Evolutionary conservation across 2,329 filamentous ascomycete genomes (phyloP), one percentile per base, ranked within the genome.

Genomic region (Stachybotrys chlorohalonatus): DNA sequence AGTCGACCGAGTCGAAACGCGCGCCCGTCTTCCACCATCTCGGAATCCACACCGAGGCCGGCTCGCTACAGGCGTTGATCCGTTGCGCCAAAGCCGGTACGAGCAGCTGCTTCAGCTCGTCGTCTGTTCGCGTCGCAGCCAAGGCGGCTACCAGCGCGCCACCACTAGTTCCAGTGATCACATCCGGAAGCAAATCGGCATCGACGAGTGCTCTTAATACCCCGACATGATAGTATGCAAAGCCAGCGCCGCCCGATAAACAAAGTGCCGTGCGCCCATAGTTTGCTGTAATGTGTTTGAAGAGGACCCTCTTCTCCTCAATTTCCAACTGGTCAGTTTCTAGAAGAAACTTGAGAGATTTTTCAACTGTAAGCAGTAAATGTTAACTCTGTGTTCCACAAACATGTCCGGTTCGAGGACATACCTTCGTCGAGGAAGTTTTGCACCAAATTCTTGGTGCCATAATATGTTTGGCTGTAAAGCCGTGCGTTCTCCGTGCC

Each of bases 391-490:
- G 9, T 9, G 36, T 9, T 42, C 36, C 36, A 9, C 36, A 42
- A 42, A 13, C 36, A 9, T 42, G 36, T 42, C 13, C 8, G 13
- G 36, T 9, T 47, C n/a, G 15, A 11, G 46, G 59, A 65, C 75
- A 63, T 70, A 85, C 84, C 78, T 72, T 97, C 92, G 57, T 96
- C 90, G 49, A 96, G 76, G 65, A 93, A 97, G 54, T 86, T 85
- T 70, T 97, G 94, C 32, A 96, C 89, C 59, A 96, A 72, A 57
- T 94, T 84, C 71, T 99, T 99, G n/a, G 94, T 97, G 36, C 94
- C 94, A 63, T 91, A 96, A 68, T 99, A 99, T 3, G 93, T 95
- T 73, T 97, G 92, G 64, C 90, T 95, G 69, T 99, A 99, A n/a
- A 99, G 74, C 54, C 90, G 82, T 9, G 93, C 85, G 64, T 96